Base-by-base conservation (phyloP, 2,329 filamentous ascomycete genomes). In the Ascochyta rabiei region DNA sequence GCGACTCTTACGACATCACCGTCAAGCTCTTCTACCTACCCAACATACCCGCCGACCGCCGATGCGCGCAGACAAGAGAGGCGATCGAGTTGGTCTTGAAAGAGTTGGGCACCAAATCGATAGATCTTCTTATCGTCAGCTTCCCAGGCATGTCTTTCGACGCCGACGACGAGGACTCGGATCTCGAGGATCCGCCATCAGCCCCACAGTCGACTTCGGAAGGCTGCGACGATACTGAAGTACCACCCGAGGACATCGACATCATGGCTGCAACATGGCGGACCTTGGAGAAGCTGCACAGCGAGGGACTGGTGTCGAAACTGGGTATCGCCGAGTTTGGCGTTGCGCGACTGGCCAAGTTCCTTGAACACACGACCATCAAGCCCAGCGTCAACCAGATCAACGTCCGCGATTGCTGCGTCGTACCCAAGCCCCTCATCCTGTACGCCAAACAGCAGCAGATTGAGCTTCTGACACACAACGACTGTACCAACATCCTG, bases 131-230 rank as follows among this genome's bases (percentile, higher is more conserved):
- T 39, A 95, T 99, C 61, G 87, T 93, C 9, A 96, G 91, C 0
- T 98, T 97, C 75, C 93, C 95, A 0, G 92, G 91, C 42, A 88
- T 98, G 75, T 90, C 90, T 6, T 98, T 98, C 67, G 93, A 97
- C 66, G 93, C 93, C 43, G 90, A 95, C 70, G 93, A 92, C 73
- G 91, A 96, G 71, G 93, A 88, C 77, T 73, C 85, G 60, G 85
- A 90, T 42, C 85, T 87, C 42, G 89, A 89, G 50, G 67, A 71
- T 23, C 54, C 60, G 12, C 53, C 60, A 0, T 67, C 68, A 18
- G 61, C 63, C 13, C 65, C 63, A 4, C 60, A 56, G 3, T 66
- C 64, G 5, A 53, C 59, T n/a, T 60, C 66, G 9, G 63, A 88
- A 69, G 73, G 62, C 56, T 62, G 54, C 38, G 48, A 57, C 41